Evolutionary conservation across 345 rosid genomes (phyloP).

Genomic region (Syzygium jambos): DNA sequence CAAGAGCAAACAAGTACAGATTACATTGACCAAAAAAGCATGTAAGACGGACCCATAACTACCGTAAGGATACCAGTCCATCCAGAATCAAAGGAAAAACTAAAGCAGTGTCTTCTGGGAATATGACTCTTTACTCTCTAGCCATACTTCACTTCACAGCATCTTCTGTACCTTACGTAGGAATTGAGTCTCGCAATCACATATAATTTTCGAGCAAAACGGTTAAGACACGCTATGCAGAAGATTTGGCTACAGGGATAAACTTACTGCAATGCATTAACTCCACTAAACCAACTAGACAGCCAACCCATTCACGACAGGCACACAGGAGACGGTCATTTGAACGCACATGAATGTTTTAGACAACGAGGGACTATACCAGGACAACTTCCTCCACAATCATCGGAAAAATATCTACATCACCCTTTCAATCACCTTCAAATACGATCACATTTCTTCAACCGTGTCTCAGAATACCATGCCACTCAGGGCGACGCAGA

Average conservation of each 20-base stretch:
- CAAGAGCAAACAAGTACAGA: neutral
- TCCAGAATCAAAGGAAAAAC: neutral
- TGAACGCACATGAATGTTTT: neutral
- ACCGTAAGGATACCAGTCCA: neutral
- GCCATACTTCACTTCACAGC: neutral
- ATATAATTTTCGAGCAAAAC: neutral
- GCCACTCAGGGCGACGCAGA: neutral
- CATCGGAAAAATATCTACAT: neutral
- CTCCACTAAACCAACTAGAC: neutral
- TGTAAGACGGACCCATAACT: neutral
- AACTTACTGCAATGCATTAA: neutral
- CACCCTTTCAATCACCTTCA: neutral
- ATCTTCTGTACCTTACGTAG: neutral
- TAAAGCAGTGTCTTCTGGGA: neutral
- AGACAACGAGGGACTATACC: neutral
- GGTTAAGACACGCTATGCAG: neutral
- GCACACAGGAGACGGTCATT: neutral
- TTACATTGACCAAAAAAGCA: neutral
- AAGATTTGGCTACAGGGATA: neutral
- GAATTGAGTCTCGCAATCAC: neutral
- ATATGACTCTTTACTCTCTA: neutral
- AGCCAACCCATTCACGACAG: neutral
- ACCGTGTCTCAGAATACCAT: neutral
- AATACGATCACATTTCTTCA: neutral
- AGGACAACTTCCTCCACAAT: neutral